phyloP scores from a whole-genome alignment of 805 yeast genomes.

The Myxozyma kluyveri region DNA sequence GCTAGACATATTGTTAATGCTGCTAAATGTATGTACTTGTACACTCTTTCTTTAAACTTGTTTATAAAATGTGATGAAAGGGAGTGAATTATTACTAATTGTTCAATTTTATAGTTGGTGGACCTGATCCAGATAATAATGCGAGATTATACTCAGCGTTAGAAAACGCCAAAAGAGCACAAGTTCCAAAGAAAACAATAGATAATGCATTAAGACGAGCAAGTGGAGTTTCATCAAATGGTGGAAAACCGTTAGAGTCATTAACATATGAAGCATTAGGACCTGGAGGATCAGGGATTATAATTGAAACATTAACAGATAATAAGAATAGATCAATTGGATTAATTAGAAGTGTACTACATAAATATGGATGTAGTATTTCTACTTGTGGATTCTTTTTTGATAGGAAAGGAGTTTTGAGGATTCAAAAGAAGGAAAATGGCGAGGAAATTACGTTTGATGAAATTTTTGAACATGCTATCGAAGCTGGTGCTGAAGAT shows the following conservation, averaged over 20 bases:
- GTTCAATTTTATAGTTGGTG: slow-evolving; percentile 54
- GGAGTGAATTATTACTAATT: background rate
- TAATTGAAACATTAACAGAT: slow-evolving; percentile 74
- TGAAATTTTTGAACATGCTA: slow-evolving; percentile 65
- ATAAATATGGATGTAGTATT: slow-evolving; percentile 58
- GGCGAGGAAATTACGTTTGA: slow-evolving; percentile 46
- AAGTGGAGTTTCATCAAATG: slow-evolving; percentile 56
- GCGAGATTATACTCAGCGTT: slow-evolving; percentile 64
- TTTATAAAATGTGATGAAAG: background rate
- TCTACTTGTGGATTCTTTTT: slow-evolving; percentile 79
- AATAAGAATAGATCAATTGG: slow-evolving; percentile 81
- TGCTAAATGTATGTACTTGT: slow-evolving; percentile 51
- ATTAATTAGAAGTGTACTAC: slow-evolving; percentile 68
- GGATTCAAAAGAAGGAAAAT: slow-evolving; percentile 21
- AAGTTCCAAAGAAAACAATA: slow-evolving; percentile 78
- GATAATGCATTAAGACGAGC: slow-evolving; percentile 88
- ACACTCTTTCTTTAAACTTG: background rate
- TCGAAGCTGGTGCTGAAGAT: slow-evolving; percentile 71
- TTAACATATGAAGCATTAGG: slow-evolving; percentile 86
- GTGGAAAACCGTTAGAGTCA: slow-evolving; percentile 45
- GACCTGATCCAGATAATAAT: slow-evolving; percentile 64
- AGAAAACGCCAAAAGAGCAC: slow-evolving; percentile 72
- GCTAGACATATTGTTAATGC: slow-evolving; percentile 74
- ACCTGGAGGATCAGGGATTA: slow-evolving; percentile 84
- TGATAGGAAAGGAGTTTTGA: slow-evolving; percentile 70